Conservation (phyloP, 768 basidiomycete genomes). For the Polyporus arcularius region DNA sequence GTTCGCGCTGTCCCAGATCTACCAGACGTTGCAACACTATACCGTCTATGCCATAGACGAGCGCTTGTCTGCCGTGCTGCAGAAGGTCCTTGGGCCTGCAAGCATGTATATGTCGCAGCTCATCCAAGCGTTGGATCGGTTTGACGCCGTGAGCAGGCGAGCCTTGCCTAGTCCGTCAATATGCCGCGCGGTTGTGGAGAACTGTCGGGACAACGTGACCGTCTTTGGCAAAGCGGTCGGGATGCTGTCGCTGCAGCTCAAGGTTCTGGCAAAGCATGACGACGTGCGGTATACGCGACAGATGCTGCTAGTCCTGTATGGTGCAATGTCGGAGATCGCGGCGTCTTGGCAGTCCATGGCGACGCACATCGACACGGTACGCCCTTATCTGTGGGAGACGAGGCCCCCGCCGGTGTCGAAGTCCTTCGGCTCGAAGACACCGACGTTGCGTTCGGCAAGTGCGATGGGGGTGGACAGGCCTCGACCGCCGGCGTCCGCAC, state of each 20-base stretch:
- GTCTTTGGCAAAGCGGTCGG: slow-evolving; percentile 88
- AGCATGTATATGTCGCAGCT: slow-evolving; percentile 78
- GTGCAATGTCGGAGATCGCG: slow-evolving; percentile 85
- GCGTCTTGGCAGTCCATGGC: slow-evolving; percentile 80
- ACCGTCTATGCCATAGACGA: slow-evolving; percentile 82
- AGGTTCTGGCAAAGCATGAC: slow-evolving; percentile 68
- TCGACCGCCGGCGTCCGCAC: slow-evolving; percentile 27
- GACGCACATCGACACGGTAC: slow-evolving; percentile 70
- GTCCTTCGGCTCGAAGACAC: slow-evolving; percentile 23
- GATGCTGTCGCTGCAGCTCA: slow-evolving; percentile 79
- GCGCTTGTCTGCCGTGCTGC: slow-evolving; percentile 74
- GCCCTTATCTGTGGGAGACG: slow-evolving; percentile 56
- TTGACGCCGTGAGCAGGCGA: slow-evolving; percentile 78
- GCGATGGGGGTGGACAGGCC: slow-evolving; percentile 17
- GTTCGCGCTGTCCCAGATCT: slow-evolving; percentile 89
- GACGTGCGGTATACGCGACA: slow-evolving; percentile 89
- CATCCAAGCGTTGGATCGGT: slow-evolving; percentile 87
- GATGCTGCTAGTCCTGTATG: slow-evolving; percentile 85
- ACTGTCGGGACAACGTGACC: slow-evolving; percentile 79
- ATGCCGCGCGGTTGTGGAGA: slow-evolving; percentile 79
- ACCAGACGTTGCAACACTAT: slow-evolving; percentile 87
- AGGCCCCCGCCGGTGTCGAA: slow-evolving; percentile 38
- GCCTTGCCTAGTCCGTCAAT: slow-evolving; percentile 66
- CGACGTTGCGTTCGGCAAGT: slow-evolving; percentile 3
- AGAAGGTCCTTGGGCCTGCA: slow-evolving; percentile 85